Base-by-base conservation (phyloP, 2,329 filamentous ascomycete genomes). In the Pseudogymnoascus sp. region DNA sequence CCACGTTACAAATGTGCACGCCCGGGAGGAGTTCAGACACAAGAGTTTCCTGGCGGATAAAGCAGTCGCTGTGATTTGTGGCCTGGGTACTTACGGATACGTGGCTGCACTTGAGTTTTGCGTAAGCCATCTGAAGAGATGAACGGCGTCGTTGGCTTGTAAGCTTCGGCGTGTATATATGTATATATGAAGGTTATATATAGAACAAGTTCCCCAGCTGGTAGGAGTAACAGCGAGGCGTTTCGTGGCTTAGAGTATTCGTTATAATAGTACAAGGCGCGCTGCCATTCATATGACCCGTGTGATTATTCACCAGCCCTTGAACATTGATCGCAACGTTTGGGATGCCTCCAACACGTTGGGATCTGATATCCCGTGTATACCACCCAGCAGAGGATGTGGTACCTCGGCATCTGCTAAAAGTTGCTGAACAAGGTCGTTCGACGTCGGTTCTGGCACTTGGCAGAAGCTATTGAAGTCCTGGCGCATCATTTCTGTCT, bases 41-140 rank as follows among this genome's bases (percentile, higher is more conserved):
- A 84, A 88, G 66, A 90, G 86, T 66, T 91, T 88, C 69, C 77
- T 92, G 66, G 85, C 83, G 67, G 89, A 92, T 72, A 92, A 91
- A 77, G 89, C 89, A 0, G 81, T 82, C 25, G 89, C 85, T 0
- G 85, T 92, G 7, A 85, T 93, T 63, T 87, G 85, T 67, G 89
- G 89, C 0, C 67, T 92, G 71, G 86, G 86, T 0, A 78, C 79
- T 14, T 85, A 77, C 72, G 84, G 85, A 38, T 88, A 88, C 68
- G 78, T 78, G 61, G 84, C 81, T 25, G 84, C 85, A 0, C 72
- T 88, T 62, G 84, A 87, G 71, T 78, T 75, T 72, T 75, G 76
- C 69, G 61, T 67, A 71, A 77, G 75, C 71, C 77, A 81, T 70
- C 66, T 82, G 69, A 80, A 78, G 71, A 66, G 75, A 28, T 75